Base-by-base conservation (phyloP, 2,329 filamentous ascomycete species). In the Allantophomopsis cytisporea region DNA sequence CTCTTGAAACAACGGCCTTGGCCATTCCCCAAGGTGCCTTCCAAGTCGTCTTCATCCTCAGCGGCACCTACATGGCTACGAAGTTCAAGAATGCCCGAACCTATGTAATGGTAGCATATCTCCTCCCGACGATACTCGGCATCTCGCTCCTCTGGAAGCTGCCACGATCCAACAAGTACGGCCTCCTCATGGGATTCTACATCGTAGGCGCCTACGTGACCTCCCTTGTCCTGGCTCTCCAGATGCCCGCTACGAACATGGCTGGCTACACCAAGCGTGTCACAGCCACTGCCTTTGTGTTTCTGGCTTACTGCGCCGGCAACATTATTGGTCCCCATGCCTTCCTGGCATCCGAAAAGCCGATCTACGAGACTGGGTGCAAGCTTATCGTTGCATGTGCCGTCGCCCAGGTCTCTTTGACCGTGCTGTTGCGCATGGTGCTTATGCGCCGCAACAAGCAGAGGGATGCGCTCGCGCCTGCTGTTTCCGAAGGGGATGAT, bases 11-110 rank as follows among this genome's bases (percentile, higher is more conserved):
- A 0, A 70, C 68, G 0, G 65, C 64, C 0, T 59, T 70, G 3
- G 71, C 69, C 0, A 74, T 76, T 23, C 72, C 71, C 0, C 62
- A 66, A 34, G 71, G 71, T 5, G 65, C 60, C 1, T 72, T 69
- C 46, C 68, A 71, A 40, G 60, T 71, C 3, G 51, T 71, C n/a
- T 71, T 60, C 45, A 65, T 76, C 30, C 60, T 75, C 8, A 59
- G 61, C 0, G 71, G 70, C 2, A 64, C 69, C 1, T 74, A 58
- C 38, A 49, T 71, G 2, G 69, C 72, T 0, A 66, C 67, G 3
- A 60, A 56, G n/a, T 58, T 71, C 43, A 61, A 59, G 39, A 71
- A 74, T 36, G 53, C 58, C 2, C 61, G 70, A 4, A 75, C 70
- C 0, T 54, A 53, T 28, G 47, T 55, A 36, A 54, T 50, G 18